Base-by-base conservation (phyloP, 208 protist species). In the Leishmania major region DNA sequence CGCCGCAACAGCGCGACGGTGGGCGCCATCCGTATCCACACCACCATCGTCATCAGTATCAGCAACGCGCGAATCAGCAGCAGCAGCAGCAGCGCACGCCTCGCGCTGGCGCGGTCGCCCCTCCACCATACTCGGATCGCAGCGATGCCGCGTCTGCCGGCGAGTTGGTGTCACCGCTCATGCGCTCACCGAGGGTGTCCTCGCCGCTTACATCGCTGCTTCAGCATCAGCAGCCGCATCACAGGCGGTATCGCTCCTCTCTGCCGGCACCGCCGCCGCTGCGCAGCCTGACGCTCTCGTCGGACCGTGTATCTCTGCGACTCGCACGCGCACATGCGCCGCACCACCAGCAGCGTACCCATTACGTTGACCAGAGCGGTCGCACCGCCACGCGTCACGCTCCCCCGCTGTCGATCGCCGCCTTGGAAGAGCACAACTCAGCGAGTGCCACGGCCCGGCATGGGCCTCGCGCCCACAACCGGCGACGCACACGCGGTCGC, bases 251-350 rank as follows among this genome's bases (percentile, higher is more conserved):
- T 35, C 82, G 77, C n/a, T 85, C 82, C 35, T 72, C 77, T 6
- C 55, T 85, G 17, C 82, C 77, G 5, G 60, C 75, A 19, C 82
- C 82, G 7, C 82, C 82, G 22, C 77, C 82, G 82, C 71, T 85
- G 62, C 77, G 82, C 70, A 85, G 71, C 28, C 62, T 81, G 53
- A 35, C 51, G 3, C 59, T 60, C 19, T 43, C 75, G 10, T n/a
- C 75, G 0, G 69, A 64, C n/a, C 40, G 3, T 37, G 28, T 31
- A 28, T 45, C 66, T 17, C 37, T 71, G 66, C 66, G 37, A 28
- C 37, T 22, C 67, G 59, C 19, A 75, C 59, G 22, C 53, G 31
- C 59, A 72, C 43, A 60, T 55, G 6, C 43, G 51, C 51, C 47
- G 4, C 73, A n/a, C 35, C 75, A 66, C 2, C 75, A 77, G 37